phyloP scores from a whole-genome alignment of 371 early-diverging fungal genomes.

The Saksenaea oblongispora region DNA sequence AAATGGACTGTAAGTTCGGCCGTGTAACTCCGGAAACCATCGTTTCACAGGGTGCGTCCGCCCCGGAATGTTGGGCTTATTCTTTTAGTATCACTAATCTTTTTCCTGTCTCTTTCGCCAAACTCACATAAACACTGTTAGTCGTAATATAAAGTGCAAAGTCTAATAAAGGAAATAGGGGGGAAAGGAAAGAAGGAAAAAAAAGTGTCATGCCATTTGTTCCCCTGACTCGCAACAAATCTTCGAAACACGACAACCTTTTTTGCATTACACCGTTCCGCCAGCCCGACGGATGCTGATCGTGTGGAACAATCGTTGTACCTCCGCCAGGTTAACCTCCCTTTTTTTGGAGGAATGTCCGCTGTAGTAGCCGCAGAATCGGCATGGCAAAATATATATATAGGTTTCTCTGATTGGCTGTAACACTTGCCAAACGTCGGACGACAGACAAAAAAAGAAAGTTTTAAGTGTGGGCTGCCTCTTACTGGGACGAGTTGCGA shows the following conservation, averaged over 20 bases:
- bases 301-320: not conserved
- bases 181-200: not conserved
- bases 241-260: not conserved
- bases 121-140: too few species aligned
- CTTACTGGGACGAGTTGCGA: too few species aligned
- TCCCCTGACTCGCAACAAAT: slow-evolving; percentile 2
- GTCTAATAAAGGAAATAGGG: not conserved
- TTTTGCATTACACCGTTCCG: not conserved
- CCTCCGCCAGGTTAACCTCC: not conserved
- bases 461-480: too few species aligned
- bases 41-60: not conserved
- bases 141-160: not conserved
- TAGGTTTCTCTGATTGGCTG: not conserved
- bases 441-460: too few species aligned
- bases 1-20: not conserved
- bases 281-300: not conserved
- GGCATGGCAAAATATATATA: not conserved
- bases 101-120: not conserved
- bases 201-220: not conserved
- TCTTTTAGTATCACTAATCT: not conserved
- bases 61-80: not conserved
- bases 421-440: not conserved
- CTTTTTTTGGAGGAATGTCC: not conserved
- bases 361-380: not conserved
- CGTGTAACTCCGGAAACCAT: not conserved